A percentile compares a stretch with the other conserved stretches of the same genome.
Evolutionary conservation across 306 rosid species (phyloP).

Genomic region (Inga leiocalycina): DNA sequence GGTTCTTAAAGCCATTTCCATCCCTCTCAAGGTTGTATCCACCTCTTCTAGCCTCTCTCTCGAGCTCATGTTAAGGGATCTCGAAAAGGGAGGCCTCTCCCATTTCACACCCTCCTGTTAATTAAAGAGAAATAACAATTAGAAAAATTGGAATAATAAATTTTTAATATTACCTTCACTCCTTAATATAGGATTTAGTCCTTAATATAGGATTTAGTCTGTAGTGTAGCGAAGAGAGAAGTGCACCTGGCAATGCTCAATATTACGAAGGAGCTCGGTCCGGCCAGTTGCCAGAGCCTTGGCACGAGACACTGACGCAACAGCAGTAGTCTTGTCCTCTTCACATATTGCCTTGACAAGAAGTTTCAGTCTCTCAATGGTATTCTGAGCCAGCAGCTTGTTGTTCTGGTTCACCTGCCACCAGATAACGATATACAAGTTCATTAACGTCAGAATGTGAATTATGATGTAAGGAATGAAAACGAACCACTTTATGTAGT

Average conservation of each 20-base stretch:
- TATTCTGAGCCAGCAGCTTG: slow-evolving; percentile 40
- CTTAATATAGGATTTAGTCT: too few relatives aligned
- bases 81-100: slow-evolving; percentile 49
- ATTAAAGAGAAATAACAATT: not conserved
- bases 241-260: slow-evolving; percentile 50
- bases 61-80: slow-evolving; percentile 15
- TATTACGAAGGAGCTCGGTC: slow-evolving; percentile 38
- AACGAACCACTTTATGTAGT: not conserved
- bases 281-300: slow-evolving; percentile 37
- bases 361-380: slow-evolving; percentile 45
- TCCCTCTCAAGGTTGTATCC: slow-evolving; percentile 51
- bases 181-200: too few relatives aligned
- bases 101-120: slow-evolving; percentile 58
- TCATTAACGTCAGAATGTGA: not conserved
- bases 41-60: slow-evolving; percentile 43
- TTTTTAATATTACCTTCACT: not conserved
- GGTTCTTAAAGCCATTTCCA: slow-evolving; percentile 55
- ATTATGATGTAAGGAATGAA: not conserved
- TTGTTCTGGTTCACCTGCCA: slow-evolving; percentile 50
- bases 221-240: not conserved
- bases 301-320: slow-evolving; percentile 51
- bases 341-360: slow-evolving; percentile 51
- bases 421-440: not conserved
- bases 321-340: slow-evolving; percentile 37
- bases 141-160: not conserved